Conservation (phyloP, 805 yeast species). For the Dipodascus albidus region DNA sequence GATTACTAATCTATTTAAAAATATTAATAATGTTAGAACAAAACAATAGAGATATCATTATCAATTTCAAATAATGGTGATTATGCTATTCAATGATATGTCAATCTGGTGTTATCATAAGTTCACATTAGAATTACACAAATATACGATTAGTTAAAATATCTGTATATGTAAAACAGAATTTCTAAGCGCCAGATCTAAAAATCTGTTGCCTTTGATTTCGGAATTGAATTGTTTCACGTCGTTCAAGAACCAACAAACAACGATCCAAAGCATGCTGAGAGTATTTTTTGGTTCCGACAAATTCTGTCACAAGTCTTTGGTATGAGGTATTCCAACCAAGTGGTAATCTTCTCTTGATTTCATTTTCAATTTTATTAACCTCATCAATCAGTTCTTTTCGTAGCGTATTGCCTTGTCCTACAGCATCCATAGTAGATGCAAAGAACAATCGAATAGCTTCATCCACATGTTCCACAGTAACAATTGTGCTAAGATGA, state of each 20-base stretch:
- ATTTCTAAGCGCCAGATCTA: constrained; percentile 63
- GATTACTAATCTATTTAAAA: too few species aligned
- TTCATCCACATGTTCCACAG: constrained; percentile 85
- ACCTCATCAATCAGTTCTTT: constrained; percentile 62
- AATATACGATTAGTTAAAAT: too few species aligned
- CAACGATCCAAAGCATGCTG: constrained; percentile 76
- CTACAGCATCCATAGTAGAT: constrained; percentile 94
- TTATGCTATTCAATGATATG: too few species aligned
- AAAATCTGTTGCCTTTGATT: constrained; percentile 76
- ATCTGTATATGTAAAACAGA: too few species aligned
- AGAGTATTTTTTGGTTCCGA: constrained; percentile 14
- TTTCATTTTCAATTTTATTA: constrained; percentile 66
- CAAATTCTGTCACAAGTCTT: constrained; percentile 72
- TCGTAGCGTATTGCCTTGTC: constrained; percentile 42
- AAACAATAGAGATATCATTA: too few species aligned
- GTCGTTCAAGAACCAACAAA: constrained; percentile 65
- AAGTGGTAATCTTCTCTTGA: constrained; percentile 82
- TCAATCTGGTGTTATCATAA: too few species aligned
- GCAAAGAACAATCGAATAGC: constrained; percentile 91
- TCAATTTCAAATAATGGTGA: too few species aligned
- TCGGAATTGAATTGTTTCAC: constrained; percentile 78
- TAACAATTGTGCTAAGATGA: constrained; percentile 70
- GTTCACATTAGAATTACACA: too few species aligned
- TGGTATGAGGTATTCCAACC: constrained; percentile 92
- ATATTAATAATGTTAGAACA: too few species aligned